Evolutionary conservation across 257 asterid species (phyloP).

Genomic region (Jacaranda copaia): DNA sequence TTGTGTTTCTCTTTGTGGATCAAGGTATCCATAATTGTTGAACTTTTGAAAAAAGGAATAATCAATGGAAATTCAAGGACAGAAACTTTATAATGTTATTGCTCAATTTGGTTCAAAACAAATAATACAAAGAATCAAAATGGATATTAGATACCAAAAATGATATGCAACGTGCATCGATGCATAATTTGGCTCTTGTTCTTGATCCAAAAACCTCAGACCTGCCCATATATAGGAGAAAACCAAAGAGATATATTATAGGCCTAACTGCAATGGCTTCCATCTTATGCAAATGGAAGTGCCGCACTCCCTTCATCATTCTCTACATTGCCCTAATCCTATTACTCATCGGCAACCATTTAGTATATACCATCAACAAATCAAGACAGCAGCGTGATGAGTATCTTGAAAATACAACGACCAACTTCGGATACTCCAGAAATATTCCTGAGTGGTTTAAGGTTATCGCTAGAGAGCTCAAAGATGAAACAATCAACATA

Average conservation of each 20-base stretch:
- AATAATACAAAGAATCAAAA: slow-evolving; percentile 33
- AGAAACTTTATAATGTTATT: neutral
- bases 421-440: neutral
- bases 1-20: neutral
- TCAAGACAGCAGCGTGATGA: slow-evolving; percentile 44
- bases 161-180: slow-evolving; percentile 30
- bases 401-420: slow-evolving; percentile 19
- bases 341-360: slow-evolving; percentile 49
- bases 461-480: slow-evolving; percentile 46
- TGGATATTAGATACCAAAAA: slow-evolving; percentile 33
- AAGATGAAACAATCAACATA: slow-evolving; percentile 39
- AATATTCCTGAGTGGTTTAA: slow-evolving; percentile 46
- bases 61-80: neutral
- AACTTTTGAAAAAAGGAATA: neutral
- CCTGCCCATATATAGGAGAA: slow-evolving; percentile 27
- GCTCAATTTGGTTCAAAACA: slow-evolving; percentile 21
- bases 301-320: slow-evolving; percentile 44
- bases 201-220: slow-evolving; percentile 6
- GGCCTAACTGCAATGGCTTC: slow-evolving; percentile 46
- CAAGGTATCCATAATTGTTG: neutral
- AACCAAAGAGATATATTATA: neutral
- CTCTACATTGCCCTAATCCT: slow-evolving; percentile 46
- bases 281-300: slow-evolving; percentile 47
- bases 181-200: slow-evolving; percentile 15
- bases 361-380: slow-evolving; percentile 49